Conservation (phyloP, 805 yeast species). For the Hanseniaspora guilliermondii region DNA sequence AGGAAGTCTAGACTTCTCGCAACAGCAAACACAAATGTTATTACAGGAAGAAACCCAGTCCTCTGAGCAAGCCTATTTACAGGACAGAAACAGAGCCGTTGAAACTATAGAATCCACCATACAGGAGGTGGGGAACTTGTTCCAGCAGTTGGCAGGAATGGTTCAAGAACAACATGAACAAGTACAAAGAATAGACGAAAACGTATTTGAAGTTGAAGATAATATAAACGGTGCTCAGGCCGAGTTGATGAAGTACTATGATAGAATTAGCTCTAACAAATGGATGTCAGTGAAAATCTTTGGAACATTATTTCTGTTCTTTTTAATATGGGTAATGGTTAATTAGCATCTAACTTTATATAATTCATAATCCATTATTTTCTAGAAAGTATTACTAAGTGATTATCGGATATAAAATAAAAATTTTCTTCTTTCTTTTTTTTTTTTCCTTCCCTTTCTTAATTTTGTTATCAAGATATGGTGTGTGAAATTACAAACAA, state of each 20-base stretch:
- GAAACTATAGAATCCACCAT: constrained; percentile 95
- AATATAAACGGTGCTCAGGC: constrained; percentile 91
- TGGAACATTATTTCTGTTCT: constrained; percentile 69
- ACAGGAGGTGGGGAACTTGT: constrained; percentile 87
- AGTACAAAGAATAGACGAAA: constrained; percentile 86
- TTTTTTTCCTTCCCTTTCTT: neutral
- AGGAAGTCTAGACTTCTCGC: constrained; percentile 36
- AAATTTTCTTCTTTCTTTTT: neutral
- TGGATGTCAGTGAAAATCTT: constrained; percentile 86
- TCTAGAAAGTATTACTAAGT: neutral
- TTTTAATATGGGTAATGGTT: constrained; percentile 66
- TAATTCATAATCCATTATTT: neutral
- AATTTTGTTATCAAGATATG: no score
- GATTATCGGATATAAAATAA: neutral
- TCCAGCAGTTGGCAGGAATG: constrained; percentile 93
- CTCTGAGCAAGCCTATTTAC: constrained; percentile 47
- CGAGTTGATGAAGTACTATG: constrained; percentile 79
- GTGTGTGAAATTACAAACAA: no score
- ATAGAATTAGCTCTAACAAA: constrained; percentile 75
- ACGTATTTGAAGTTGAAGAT: constrained; percentile 83
- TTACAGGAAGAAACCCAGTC: constrained; percentile 63
- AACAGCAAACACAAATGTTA: constrained; percentile 67
- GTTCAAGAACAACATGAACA: constrained; percentile 95
- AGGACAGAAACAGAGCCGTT: constrained; percentile 77
- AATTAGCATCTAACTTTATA: constrained; percentile 30